Base-by-base conservation (phyloP, 2,329 filamentous ascomycete genomes). In the Aspergillus oerlinghausenensis region DNA sequence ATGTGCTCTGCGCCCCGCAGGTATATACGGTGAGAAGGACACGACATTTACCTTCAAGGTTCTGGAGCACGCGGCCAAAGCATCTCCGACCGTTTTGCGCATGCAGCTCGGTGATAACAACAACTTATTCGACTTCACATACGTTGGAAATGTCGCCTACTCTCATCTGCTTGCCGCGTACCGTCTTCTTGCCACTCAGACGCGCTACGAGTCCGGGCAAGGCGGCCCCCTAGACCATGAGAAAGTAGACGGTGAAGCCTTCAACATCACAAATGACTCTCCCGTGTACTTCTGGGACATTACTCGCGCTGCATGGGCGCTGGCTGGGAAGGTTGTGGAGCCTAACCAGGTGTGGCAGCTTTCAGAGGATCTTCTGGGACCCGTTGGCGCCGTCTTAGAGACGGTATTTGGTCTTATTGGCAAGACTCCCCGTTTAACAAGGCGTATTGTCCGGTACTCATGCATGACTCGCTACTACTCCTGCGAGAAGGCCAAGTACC, bases 221-320 rank as follows among this genome's bases (percentile, higher is more conserved):
- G 86, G 83, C 21, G 79, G 81, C 0, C 86, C 86, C n/a, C 81
- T 90, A 40, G 85, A 89, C 74, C 77, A 85, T 74, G 88, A 91
- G 77, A 82, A 82, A 57, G 85, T 92, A 51, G 89, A 92, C 70
- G 94, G 93, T 57, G 87, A 97, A 73, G 87, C 87, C 51, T 93
- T 97, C 78, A 86, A 96, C 76, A 84, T 97, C 68, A 94, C 91
- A 56, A 97, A 97, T 73, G 90, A 92, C 74, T 80, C 85, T 64
- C 93, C 93, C 4, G 81, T 95, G 21, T 93, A 93, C 72, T 95
- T 96, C 75, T 95, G 94, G 86, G 91, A 96, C 74, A 89, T 95
- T 70, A 85, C 89, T 57, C 83, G 90, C 43, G 85, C 86, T 42
- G 82, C 96, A 49, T 97, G 90, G 90, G 80, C 78, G 8, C 63